Percentiles rank a stretch among this genome's conserved stretches.
Conservation (phyloP, 371 early-diverging fungal genomes). For the Mortierella sp. region DNA sequence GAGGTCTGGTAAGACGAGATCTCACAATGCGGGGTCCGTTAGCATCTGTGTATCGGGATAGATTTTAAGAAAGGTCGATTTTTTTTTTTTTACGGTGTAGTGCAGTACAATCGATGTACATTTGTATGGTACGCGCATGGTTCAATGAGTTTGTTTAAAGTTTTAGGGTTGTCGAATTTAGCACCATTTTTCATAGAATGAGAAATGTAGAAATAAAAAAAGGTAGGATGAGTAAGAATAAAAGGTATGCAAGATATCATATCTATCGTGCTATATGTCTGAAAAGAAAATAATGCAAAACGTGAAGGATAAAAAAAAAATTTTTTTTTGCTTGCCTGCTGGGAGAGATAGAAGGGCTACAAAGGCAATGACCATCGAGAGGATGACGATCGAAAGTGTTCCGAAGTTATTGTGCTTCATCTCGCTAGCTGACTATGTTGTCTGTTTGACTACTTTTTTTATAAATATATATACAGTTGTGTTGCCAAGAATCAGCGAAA, state of each 20-base stretch:
- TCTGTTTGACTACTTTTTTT: no score
- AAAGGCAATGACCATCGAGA: not conserved
- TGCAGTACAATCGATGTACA: no score
- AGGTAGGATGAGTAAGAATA: not conserved
- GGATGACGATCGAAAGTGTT: not conserved
- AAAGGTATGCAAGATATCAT: not conserved
- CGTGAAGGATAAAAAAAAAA: not conserved
- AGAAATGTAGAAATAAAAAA: not conserved
- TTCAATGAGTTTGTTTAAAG: no score
- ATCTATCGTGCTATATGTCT: not conserved
- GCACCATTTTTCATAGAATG: not conserved
- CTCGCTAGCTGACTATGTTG: no score
- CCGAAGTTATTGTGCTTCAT: constrained; percentile 11
- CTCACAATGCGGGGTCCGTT: not conserved
- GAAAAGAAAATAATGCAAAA: not conserved
- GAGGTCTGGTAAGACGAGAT: not conserved
- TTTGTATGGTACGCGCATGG: no score
- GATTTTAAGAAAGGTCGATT: not conserved
- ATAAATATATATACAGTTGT: no score
- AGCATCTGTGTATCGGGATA: not conserved
- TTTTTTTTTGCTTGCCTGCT: constrained; percentile 19
- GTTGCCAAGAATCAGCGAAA: not conserved
- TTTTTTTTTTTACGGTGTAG: no score
- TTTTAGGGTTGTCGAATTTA: not conserved
- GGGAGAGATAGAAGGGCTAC: constrained; percentile 1